These are phyloP conservation scores for Aspergillus brasiliensis DNA, from an alignment of 2,329 filamentous ascomycete genomes.

Conservation along the genomic window DNA sequence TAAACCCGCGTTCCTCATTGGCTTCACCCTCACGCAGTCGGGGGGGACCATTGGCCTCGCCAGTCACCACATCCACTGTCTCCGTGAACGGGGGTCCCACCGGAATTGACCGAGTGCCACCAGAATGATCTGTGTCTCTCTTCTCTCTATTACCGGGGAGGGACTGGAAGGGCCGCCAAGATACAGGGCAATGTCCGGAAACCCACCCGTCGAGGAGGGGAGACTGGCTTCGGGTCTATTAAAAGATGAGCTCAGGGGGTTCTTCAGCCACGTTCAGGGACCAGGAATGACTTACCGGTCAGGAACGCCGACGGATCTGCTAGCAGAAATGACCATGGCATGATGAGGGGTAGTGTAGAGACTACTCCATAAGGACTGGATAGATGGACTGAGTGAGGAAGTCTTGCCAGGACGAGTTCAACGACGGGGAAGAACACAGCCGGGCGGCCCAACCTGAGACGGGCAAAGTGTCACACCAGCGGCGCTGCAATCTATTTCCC, in stretches of 20 bases:
- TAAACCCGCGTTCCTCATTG: constrained; percentile 8
- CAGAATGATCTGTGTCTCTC: too few relatives aligned
- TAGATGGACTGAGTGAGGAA: neutral
- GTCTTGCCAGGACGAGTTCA: neutral
- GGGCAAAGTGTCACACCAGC: constrained; percentile 6
- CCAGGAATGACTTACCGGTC: too few relatives aligned
- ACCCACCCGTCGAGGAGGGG: neutral
- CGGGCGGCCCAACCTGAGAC: constrained; percentile 5
- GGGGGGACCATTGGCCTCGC: constrained; percentile 11
- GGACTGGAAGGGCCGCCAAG: neutral
- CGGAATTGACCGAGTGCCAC: neutral
- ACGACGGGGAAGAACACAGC: neutral
- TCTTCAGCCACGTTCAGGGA: too few relatives aligned
- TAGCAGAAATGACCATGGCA: too few relatives aligned
- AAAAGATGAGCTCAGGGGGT: too few relatives aligned
- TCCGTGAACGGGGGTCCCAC: neutral
- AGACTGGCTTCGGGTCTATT: too few relatives aligned
- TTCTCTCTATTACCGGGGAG: neutral
- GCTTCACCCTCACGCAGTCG: too few relatives aligned
- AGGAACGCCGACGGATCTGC: too few relatives aligned
- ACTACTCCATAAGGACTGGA: too few relatives aligned
- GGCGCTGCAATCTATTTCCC: neutral
- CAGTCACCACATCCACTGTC: neutral
- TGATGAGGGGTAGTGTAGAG: too few relatives aligned
- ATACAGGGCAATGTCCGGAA: neutral